phyloP scores from a whole-genome alignment of 164 flowering plant species.

The Vitis amurensis region DNA sequence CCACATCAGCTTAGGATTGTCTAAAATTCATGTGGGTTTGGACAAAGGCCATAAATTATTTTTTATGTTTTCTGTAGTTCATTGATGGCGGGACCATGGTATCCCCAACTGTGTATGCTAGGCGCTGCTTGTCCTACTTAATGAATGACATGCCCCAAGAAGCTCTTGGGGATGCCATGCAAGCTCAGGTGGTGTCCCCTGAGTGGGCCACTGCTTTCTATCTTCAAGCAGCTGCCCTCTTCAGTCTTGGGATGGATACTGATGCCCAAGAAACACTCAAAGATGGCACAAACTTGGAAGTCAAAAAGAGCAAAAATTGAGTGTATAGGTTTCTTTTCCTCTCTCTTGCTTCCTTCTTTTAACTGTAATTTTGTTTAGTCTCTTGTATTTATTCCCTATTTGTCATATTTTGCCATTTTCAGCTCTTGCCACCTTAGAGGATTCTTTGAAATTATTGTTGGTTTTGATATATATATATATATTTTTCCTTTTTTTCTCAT shows the following conservation, averaged over 20 bases:
- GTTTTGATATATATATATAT: background rate
- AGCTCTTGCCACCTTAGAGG: background rate
- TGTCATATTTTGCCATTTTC: background rate
- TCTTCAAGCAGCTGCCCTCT: conserved; percentile 81
- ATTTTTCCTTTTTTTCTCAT: background rate
- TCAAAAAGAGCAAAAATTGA: conserved; percentile 59
- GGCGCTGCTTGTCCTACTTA: conserved; percentile 78
- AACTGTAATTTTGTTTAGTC: background rate
- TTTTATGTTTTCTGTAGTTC: conserved; percentile 44
- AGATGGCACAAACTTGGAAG: conserved; percentile 74
- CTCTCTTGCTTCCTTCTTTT: background rate
- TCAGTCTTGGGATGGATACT: conserved; percentile 81
- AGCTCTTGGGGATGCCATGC: conserved; percentile 90
- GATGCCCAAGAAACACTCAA: conserved; percentile 79
- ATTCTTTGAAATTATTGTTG: conserved; percentile 10
- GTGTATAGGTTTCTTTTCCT: conserved; percentile 39
- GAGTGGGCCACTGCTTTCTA: conserved; percentile 88
- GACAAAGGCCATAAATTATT: background rate
- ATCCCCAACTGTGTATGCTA: conserved; percentile 80
- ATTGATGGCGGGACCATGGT: conserved; percentile 87
- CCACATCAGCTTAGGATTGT: background rate
- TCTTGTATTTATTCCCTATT: conserved; percentile 13
- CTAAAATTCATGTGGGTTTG: conserved; percentile 3
- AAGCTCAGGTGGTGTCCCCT: conserved; percentile 77
- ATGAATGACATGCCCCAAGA: conserved; percentile 80